A percentile compares a stretch with the other conserved stretches of the same genome.
phyloP scores from a whole-genome alignment of 2,329 filamentous ascomycete genomes.

The Phialocephala sp. region DNA sequence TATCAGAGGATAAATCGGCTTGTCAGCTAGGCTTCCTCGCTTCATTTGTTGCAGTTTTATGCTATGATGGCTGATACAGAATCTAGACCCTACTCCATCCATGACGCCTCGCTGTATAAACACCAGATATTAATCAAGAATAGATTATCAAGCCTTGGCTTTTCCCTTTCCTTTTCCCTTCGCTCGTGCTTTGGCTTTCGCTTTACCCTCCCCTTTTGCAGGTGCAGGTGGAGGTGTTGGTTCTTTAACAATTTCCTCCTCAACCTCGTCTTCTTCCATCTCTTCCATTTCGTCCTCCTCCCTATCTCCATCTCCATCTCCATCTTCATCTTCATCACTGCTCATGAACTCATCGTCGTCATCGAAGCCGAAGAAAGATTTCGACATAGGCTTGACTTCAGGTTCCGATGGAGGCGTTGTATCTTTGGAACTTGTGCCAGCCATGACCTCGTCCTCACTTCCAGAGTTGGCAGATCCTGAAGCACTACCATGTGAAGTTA shows the following conservation, averaged over 20 bases:
- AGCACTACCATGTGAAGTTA: conserved; percentile 46
- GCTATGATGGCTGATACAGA: neutral
- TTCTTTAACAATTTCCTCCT: conserved; percentile 36
- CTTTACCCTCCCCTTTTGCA: conserved; percentile 49
- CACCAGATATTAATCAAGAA: neutral
- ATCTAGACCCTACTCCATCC: neutral
- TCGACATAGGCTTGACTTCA: conserved; percentile 42
- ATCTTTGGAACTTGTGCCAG: conserved; percentile 44
- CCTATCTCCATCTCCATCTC: conserved; percentile 25
- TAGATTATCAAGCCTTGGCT: conserved; percentile 19
- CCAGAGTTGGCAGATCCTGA: conserved; percentile 42
- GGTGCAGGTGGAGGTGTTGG: conserved; percentile 27
- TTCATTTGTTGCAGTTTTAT: neutral
- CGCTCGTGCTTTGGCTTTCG: conserved; percentile 47
- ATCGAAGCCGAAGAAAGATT: conserved; percentile 76
- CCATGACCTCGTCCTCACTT: conserved; percentile 43
- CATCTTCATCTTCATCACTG: conserved; percentile 61
- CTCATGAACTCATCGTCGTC: conserved; percentile 80
- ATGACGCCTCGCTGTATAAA: conserved; percentile 30
- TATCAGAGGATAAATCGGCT: neutral
- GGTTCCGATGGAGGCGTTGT: conserved; percentile 55
- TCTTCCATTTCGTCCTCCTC: conserved; percentile 35
- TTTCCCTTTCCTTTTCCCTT: conserved; percentile 32
- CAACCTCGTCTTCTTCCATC: conserved; percentile 27
- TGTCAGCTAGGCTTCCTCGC: neutral